Base-by-base conservation (phyloP, 768 basidiomycete species). In the Naematelia aurantialba region DNA sequence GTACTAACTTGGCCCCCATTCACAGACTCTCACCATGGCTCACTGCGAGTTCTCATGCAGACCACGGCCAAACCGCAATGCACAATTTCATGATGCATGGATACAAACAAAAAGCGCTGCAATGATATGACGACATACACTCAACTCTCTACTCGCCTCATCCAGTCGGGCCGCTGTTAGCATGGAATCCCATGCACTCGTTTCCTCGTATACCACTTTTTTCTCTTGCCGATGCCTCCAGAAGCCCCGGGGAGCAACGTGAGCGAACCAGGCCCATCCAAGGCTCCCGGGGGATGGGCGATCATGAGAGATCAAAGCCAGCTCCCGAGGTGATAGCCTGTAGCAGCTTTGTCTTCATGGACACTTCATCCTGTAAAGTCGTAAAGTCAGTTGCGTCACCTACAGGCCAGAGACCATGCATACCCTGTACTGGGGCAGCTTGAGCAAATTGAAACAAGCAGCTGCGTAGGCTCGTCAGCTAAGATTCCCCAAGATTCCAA, bases 371-470 rank as follows among this genome's bases (percentile, higher is more conserved):
- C 55, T 79, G n/a, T n/a, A n/a, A n/a, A n/a, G n/a, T n/a, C n/a
- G n/a, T 76, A 90, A 89, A 39, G 82, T 53, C 30, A 55, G 46
- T 27, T 11, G 53, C 12, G 27, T 25, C 30, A 44, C 87, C 31
- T 27, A 4, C 27, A 39, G 17, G 17, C 34, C 34, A 39, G 34
- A 52, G 44, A 19, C 45, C 3, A 25, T 39, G 51, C 70, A 57
- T 34, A 72, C 70, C 4, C 52, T 60, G 47, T 72, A 73, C 13
- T 52, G 60, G 8, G 61, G 65, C 56, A 88, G 87, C 83, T 97
- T 98, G 49, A 98, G 79, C 5, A 97, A 78, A 76, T 97, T 97
- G 22, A 93, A 88, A 69, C 93, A 97, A 0, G 93, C 91, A 58
- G 91, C 89, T 3, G 87, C 82, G 0, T 87, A 39, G n/a, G 87